These are phyloP conservation scores for Metschnikowia lachancei DNA, from an alignment of 805 yeast genomes.

Conservation along the genomic window DNA sequence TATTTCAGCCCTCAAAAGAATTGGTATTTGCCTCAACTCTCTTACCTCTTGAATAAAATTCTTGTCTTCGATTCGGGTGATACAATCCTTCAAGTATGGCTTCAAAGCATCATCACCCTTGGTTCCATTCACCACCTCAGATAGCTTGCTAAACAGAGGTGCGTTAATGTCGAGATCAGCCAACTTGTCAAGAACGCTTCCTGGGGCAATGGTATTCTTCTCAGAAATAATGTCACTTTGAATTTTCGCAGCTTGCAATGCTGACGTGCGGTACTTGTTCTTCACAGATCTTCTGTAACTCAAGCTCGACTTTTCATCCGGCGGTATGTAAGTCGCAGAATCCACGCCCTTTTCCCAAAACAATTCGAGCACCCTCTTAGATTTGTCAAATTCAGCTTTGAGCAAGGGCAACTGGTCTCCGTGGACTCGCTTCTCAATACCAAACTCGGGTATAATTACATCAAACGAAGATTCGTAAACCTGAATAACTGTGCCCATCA, in stretches of 20 bases:
- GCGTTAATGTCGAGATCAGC: conserved; percentile 48
- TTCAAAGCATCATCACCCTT: conserved; percentile 40
- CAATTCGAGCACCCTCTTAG: conserved; percentile 64
- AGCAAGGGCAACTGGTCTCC: conserved; percentile 93
- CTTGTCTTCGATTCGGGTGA: conserved; percentile 60
- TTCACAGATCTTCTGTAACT: conserved; percentile 76
- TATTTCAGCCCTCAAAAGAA: conserved; percentile 82
- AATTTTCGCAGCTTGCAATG: conserved; percentile 65
- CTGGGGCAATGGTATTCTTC: conserved; percentile 31
- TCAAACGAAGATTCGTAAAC: conserved; percentile 97
- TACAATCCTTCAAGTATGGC: conserved; percentile 56
- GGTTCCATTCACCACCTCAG: conserved; percentile 16
- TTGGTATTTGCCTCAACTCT: conserved; percentile 76
- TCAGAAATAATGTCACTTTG: conserved; percentile 42
- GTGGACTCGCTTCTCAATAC: conserved; percentile 92
- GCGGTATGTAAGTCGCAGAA: conserved; percentile 86
- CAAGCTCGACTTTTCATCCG: conserved; percentile 78
- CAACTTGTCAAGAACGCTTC: conserved; percentile 48
- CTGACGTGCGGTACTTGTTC: conserved; percentile 70
- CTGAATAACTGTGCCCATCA: conserved; percentile 84
- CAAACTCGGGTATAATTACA: conserved; percentile 86
- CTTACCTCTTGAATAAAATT: conserved; percentile 73
- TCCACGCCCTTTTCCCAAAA: conserved; percentile 94
- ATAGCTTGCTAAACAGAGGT: conserved; percentile 39
- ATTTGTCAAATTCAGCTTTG: conserved; percentile 87